Base-by-base conservation (phyloP, 2,329 filamentous ascomycete species). In the Paraphaeosphaeria minitans region DNA sequence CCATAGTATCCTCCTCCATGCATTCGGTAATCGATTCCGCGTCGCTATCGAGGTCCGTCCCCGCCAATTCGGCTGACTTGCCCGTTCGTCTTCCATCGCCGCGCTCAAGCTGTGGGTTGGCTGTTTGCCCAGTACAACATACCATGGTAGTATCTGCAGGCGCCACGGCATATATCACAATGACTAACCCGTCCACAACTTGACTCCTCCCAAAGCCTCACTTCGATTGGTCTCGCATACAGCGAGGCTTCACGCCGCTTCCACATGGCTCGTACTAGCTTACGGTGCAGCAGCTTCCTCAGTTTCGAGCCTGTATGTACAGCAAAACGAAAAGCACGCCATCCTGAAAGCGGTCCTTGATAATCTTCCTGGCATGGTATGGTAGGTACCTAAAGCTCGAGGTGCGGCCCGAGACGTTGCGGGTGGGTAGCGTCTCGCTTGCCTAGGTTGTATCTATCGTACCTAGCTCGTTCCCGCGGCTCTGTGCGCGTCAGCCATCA, bases 111-210 rank as follows among this genome's bases (percentile, higher is more conserved):
- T 21, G 39, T 45, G 27, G 1, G 24, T 53, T 33, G 41, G 22
- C n/a, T 10, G 27, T 53, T 13, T 35, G n/a, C 31, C 39, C 12
- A 31, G 22, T 22, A 42, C 37, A 31, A 21, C 50, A 33, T 9
- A 8, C 50, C 37, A 53, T 50, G 50, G 49, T 19, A 41, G 50
- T 14, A 55, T 14, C 53, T 55, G 48, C 61, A 56, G 50, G 43
- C 24, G 35, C 51, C 24, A 41, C 21, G 13, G 7, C 46, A 57
- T 64, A 57, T 53, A 47, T 46, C 61, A 58, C 22, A 42, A 52
- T 64, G 62, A 66, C 64, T 62, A 69, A 67, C 52, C 16, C 10
- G 35, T 45, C 53, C 10, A 33, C 46, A 42, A 53, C 22, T 37
- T 14, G 8, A 5, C 8, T 24, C 21, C 45, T 46, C 33, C 21